A percentile compares a stretch with the other conserved stretches of the same genome.
Evolutionary conservation across 106 monocot genomes (phyloP).

Genomic region (Platanthera zijinensis): DNA sequence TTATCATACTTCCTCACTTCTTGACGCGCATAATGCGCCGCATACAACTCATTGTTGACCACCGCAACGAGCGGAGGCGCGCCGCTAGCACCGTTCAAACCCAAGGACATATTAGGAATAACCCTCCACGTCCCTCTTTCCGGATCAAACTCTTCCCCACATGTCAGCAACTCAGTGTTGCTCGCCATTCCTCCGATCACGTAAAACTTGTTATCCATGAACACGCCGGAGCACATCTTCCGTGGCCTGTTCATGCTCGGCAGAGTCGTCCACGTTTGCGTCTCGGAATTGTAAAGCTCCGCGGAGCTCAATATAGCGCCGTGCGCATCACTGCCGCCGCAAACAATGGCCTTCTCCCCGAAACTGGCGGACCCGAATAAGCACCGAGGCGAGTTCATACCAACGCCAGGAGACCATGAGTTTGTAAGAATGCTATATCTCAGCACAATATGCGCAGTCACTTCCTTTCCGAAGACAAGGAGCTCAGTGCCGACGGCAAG

Average conservation of each 20-base stretch:
- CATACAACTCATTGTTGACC: conserved; percentile 69
- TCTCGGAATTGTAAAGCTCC: conserved; percentile 80
- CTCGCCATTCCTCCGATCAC: conserved; percentile 65
- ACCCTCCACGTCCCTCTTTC: conserved; percentile 50
- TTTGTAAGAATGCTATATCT: conserved; percentile 67
- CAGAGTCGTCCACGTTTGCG: conserved; percentile 46
- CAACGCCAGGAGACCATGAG: conserved; percentile 60
- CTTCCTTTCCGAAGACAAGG: conserved; percentile 64
- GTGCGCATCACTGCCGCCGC: conserved; percentile 50
- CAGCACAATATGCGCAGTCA: conserved; percentile 48
- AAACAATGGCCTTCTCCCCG: conserved; percentile 58
- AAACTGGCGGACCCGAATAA: conserved; percentile 74
- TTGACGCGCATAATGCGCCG: conserved; percentile 60
- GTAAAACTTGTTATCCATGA: conserved; percentile 84
- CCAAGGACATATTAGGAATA: conserved; percentile 64
- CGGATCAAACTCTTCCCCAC: conserved; percentile 76
- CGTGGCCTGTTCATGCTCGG: conserved; percentile 62
- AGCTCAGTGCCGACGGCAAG: conserved; percentile 71
- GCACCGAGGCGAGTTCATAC: conserved; percentile 60
- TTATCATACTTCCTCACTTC: conserved; percentile 67
- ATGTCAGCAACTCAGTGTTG: conserved; percentile 39
- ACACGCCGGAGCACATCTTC: conserved; percentile 80
- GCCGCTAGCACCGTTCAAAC: conserved; percentile 43
- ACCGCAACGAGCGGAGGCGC: conserved; percentile 90
- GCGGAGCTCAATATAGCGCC: conserved; percentile 45